Conservation (phyloP, 768 basidiomycete genomes). For the Boletus insuetus region DNA sequence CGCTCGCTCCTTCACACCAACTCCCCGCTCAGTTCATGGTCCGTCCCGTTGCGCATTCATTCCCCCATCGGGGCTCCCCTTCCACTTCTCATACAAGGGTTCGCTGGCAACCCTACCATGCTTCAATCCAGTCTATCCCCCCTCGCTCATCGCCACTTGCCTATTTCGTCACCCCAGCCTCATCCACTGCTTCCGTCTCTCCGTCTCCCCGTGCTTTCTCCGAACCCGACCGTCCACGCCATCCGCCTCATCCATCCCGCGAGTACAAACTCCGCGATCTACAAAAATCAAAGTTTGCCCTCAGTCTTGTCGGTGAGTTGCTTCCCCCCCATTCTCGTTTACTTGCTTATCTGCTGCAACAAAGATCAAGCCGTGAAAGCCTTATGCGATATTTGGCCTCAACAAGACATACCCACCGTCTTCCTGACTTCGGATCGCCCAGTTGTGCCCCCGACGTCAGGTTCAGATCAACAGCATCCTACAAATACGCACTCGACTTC, state of each 20-base stretch:
- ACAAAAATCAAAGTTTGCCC: slow-evolving; percentile 64
- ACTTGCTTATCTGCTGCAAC: slow-evolving; percentile 10
- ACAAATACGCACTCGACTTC: slow-evolving; percentile 1
- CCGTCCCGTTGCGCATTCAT: slow-evolving; percentile 41
- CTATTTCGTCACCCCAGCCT: slow-evolving; percentile 59
- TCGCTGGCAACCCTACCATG: slow-evolving; percentile 80
- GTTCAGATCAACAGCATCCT: slow-evolving; percentile 7
- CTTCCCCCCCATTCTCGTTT: background rate
- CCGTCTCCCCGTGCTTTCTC: slow-evolving; percentile 40
- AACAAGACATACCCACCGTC: slow-evolving; percentile 65
- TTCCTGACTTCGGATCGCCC: slow-evolving; percentile 43
- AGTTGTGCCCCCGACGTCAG: slow-evolving; percentile 17
- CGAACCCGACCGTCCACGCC: slow-evolving; percentile 32
- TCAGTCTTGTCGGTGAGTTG: slow-evolving; percentile 67
- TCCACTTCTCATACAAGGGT: slow-evolving; percentile 59
- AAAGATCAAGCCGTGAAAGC: slow-evolving; percentile 79
- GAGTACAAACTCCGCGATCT: slow-evolving; percentile 38
- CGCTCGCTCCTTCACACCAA: background rate
- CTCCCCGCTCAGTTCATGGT: slow-evolving; percentile 26
- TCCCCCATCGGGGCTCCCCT: slow-evolving; percentile 71
- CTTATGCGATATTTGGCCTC: slow-evolving; percentile 76
- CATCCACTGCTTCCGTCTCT: slow-evolving; percentile 48
- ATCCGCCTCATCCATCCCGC: slow-evolving; percentile 34
- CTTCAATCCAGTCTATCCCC: slow-evolving; percentile 39
- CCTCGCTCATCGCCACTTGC: slow-evolving; percentile 33